Conservation (phyloP, 805 yeast genomes). For the Yarrowia osloensis region DNA sequence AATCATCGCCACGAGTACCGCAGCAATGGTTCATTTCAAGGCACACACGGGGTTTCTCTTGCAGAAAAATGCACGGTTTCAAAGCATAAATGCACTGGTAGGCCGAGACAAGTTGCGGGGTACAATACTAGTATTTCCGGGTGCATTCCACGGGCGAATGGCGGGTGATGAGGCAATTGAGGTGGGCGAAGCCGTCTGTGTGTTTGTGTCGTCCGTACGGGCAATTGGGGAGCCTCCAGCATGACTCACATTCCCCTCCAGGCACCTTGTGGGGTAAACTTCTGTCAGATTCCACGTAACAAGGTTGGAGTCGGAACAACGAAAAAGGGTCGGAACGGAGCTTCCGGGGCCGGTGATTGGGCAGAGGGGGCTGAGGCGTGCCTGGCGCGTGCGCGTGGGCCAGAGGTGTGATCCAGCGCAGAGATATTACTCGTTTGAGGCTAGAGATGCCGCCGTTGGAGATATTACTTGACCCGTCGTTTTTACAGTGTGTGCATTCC, state of each 20-base stretch:
- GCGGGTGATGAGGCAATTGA: not conserved
- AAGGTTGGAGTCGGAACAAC: conserved; percentile 6
- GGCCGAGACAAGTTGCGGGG: conserved; percentile 18
- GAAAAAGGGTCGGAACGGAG: conserved; percentile 16
- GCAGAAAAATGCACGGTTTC: conserved; percentile 1
- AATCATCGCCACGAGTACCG: not conserved
- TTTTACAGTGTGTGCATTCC: too few relatives aligned
- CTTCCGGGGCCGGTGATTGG: conserved; percentile 14
- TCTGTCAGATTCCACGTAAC: conserved; percentile 12
- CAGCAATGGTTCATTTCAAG: not conserved
- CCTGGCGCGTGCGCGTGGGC: conserved; percentile 23
- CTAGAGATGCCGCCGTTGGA: not conserved
- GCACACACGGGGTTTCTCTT: not conserved
- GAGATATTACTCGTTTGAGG: not conserved
- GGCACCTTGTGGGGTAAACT: conserved; percentile 13
- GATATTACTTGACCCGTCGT: not conserved
- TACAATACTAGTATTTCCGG: not conserved
- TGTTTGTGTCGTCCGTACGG: too few relatives aligned
- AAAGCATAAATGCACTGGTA: not conserved
- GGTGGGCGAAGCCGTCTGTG: too few relatives aligned
- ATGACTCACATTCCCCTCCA: not conserved
- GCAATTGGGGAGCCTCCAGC: too few relatives aligned
- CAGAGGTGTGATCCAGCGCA: not conserved
- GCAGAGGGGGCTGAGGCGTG: not conserved
- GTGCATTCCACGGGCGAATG: not conserved